phyloP scores from a whole-genome alignment of 2,329 filamentous ascomycete species.

The Zopfia rhizophila region DNA sequence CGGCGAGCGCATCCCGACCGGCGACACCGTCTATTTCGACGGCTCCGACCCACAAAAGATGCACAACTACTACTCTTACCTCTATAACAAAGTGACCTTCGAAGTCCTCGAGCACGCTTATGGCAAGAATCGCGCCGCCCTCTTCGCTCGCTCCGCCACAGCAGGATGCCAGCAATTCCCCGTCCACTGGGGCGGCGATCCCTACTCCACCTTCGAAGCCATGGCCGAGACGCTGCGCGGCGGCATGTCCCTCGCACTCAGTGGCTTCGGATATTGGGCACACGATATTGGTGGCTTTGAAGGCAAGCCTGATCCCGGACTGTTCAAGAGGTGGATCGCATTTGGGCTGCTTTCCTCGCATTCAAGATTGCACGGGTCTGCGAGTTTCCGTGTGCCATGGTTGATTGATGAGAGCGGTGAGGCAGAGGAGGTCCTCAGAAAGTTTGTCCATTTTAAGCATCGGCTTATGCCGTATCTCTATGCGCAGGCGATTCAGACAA shows the following conservation, averaged over 20 bases:
- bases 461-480: conserved; percentile 18
- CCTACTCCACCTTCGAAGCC: conserved; percentile 22
- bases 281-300: conserved; percentile 26
- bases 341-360: conserved; percentile 25
- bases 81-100: conserved; percentile 26
- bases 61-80: conserved; percentile 26
- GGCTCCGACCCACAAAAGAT: conserved; percentile 22
- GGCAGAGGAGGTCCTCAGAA: conserved; percentile 12
- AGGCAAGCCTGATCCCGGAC: conserved; percentile 24
- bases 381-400: conserved; percentile 21
- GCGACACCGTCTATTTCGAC: conserved; percentile 23
- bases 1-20: conserved; percentile 24
- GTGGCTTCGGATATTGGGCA: conserved; percentile 25
- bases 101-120: conserved; percentile 21
- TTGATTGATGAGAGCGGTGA: conserved; percentile 20
- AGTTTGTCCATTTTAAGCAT: conserved; percentile 15
- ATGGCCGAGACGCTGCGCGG: conserved; percentile 26
- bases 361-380: conserved; percentile 20
- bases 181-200: conserved; percentile 25
- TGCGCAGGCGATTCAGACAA: conserved; percentile 9
- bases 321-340: conserved; percentile 25
- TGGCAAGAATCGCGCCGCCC: conserved; percentile 20
- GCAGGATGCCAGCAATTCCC: conserved; percentile 22
- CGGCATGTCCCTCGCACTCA: conserved; percentile 21
- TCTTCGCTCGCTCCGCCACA: conserved; percentile 24